Base-by-base conservation (phyloP, 2,329 filamentous ascomycete species). In the Curvularia sp. region DNA sequence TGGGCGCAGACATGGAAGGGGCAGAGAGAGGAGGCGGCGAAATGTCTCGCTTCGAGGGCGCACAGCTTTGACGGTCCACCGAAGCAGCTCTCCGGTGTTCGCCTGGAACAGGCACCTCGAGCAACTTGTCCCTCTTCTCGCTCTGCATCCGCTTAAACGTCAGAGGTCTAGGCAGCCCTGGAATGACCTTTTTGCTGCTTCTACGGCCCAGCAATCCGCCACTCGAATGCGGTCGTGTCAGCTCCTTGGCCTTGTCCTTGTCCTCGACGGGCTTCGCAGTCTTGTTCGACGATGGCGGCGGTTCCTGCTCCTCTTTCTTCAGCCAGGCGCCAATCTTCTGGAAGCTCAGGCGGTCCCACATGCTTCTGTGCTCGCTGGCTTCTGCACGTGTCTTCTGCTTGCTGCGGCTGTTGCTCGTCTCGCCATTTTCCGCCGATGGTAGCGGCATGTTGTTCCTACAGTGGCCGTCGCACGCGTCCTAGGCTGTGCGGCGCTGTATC, bases 81-180 rank as follows among this genome's bases (percentile, higher is more conserved):
- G 92, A 96, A n/a, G 87, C 80, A 15, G 91, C 87, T 70, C 92
- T 86, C 65, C 90, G 86, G 77, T 93, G 90, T 38, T 85, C 84
- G 25, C 82, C 78, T 30, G 87, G 85, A 5, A 86, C 84, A 47
- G 88, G 81, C 41, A 87, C 82, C 43, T 90, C 87, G 58, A 89
- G 82, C 53, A 96, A 82, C 69, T 87, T 89, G 67, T 90, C 87
- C 66, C 92, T 85, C 62, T 86, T 84, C 77, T 97, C 93, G 27
- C 92, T 94, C 73, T 90, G 86, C 75, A 94, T 92, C 68, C 93
- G 86, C 77, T 88, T 90, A 78, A 96, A 93, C 0, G 92, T 96
- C 68, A 89, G 86, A 4, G 88, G 82, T 48, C 92, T 86, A 38
- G 92, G 91, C 36, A 97, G 80, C 15, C 89, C 89, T 18, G 92